Evolutionary conservation across 2,329 filamentous ascomycete species (phyloP), one percentile per base, ranked within the genome.

Genomic region (Teratosphaeria zuluensis): DNA sequence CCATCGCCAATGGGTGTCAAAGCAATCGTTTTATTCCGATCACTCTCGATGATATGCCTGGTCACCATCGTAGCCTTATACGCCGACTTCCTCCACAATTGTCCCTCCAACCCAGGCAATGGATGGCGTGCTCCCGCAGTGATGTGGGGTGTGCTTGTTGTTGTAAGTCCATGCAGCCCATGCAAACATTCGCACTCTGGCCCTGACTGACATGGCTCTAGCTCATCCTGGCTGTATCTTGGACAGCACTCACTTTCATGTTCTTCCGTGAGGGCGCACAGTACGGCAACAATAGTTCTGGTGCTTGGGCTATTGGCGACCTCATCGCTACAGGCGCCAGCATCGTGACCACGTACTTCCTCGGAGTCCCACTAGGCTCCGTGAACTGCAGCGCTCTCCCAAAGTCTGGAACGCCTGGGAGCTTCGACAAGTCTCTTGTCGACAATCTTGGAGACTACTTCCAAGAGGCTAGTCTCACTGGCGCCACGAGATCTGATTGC

Each of bases 401-500:
- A 21, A 21, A 19, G 16, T n/a, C n/a, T 8, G 42, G 42, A 21
- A 48, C 42, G n/a, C 42, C 42, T n/a, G 42, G 42, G 42, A 48
- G 42, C 42, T 48, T 48, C 42, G 42, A 48, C 42, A 21, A 48
- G 16, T 48, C 42, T 21, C 42, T 48, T n/a, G 7, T 48, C n/a
- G 42, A 19, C 42, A 48, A 48, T 21, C 42, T 48, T 21, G 42
- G 42, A 19, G 42, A 48, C 42, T 48, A 19, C 19, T 48, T 48
- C 42, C 19, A 48, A n/a, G 16, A 48, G 42, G 42, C 42, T n/a
- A 48, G n/a, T 48, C 42, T 48, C 42, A 86, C 83, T 52, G 82
- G 81, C n/a, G 78, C 80, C 8, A 84, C 78, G 12, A 81, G 79
- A 70, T 69, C 81, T 19, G 88, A 88, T 58, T 96, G 92, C 77